Conservation (phyloP, 768 basidiomycete genomes). For the Lactarius indigo region DNA sequence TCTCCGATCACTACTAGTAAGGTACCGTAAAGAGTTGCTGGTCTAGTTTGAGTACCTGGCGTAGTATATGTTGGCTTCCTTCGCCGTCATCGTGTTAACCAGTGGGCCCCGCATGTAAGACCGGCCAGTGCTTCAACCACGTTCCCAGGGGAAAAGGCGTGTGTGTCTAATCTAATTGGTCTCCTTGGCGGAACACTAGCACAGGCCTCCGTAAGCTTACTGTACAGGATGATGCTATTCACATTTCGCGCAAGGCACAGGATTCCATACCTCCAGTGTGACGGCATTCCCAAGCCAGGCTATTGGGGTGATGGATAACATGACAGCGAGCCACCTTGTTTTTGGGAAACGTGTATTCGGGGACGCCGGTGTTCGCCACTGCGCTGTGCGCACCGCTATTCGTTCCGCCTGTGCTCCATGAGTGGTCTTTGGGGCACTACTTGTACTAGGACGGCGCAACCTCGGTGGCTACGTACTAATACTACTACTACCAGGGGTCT, state of each 20-base stretch:
- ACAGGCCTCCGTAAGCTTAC: background rate
- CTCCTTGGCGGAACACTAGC: background rate
- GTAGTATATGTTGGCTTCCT: too few species aligned
- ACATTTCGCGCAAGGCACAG: background rate
- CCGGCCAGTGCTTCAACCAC: background rate
- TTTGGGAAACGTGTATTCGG: background rate
- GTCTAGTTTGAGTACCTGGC: background rate
- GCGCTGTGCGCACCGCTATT: background rate
- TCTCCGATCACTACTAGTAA: slow-evolving; percentile 1
- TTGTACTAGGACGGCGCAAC: background rate
- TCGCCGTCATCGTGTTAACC: background rate
- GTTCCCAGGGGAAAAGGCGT: background rate
- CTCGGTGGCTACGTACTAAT: background rate
- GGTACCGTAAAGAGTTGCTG: background rate
- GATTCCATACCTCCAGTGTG: background rate
- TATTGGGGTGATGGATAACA: background rate
- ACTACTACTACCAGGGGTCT: background rate
- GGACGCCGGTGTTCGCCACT: background rate
- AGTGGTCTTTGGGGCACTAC: background rate
- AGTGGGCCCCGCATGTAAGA: background rate
- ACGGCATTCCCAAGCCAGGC: background rate
- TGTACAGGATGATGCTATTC: background rate
- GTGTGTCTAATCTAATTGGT: background rate
- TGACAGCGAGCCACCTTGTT: background rate
- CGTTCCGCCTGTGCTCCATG: background rate